Conservation (phyloP, 2,329 filamentous ascomycete genomes). For the Stromatinia cepivora region DNA sequence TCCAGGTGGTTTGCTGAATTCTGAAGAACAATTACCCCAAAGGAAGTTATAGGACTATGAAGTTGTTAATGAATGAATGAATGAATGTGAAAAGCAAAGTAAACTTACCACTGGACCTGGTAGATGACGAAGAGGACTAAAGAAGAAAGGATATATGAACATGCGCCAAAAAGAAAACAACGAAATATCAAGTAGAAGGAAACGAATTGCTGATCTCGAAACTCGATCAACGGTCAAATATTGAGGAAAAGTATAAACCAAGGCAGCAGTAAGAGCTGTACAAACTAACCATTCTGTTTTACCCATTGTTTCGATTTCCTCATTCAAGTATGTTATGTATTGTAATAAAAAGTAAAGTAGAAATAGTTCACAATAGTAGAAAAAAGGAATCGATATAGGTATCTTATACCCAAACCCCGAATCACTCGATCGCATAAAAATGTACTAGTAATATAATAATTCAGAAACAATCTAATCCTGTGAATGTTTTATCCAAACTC, state of each 20-base stretch:
- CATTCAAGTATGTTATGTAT: background rate
- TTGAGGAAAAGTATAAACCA: constrained; percentile 19
- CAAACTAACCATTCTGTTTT: constrained; percentile 16
- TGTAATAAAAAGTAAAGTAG: background rate
- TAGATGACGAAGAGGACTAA: constrained; percentile 28
- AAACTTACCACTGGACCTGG: constrained; percentile 24
- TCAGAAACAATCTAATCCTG: background rate
- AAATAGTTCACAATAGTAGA: background rate
- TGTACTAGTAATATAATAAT: background rate
- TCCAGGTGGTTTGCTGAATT: constrained; percentile 12
- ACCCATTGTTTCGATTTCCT: background rate
- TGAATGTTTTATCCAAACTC: background rate
- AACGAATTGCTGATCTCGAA: constrained; percentile 17
- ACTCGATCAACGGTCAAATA: constrained; percentile 5
- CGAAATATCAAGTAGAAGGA: constrained; percentile 7
- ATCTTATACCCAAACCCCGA: background rate
- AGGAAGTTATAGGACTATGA: constrained; percentile 13
- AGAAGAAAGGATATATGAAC: constrained; percentile 25
- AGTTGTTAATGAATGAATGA: background rate
- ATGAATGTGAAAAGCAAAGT: background rate
- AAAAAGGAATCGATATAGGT: background rate
- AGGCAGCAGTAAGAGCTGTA: constrained; percentile 8
- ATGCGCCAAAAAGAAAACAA: constrained; percentile 15
- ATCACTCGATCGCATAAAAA: background rate
- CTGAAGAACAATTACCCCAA: constrained; percentile 5